These are phyloP conservation scores for Cordyceps javanica DNA, from an alignment of 2,329 filamentous ascomycete genomes.

Conservation along the genomic window DNA sequence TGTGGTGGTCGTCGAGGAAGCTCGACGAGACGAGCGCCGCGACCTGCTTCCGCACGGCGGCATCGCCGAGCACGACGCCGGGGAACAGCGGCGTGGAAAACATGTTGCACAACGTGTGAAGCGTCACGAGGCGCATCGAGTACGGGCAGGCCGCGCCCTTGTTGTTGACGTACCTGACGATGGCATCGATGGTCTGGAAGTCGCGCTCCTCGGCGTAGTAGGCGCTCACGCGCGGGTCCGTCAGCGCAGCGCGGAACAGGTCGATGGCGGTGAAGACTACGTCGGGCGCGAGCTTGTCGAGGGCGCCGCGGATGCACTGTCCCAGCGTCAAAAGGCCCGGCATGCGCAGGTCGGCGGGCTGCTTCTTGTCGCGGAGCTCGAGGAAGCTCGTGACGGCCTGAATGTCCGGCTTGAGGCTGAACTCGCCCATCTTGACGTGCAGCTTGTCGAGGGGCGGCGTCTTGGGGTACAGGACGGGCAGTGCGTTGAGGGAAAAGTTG, in stretches of 20 bases:
- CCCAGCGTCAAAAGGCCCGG: conserved; percentile 65
- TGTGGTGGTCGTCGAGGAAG: conserved; percentile 70
- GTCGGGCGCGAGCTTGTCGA: conserved; percentile 52
- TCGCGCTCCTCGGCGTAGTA: conserved; percentile 73
- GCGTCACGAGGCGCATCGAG: conserved; percentile 71
- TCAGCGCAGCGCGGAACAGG: conserved; percentile 69
- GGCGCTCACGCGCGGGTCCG: conserved; percentile 72
- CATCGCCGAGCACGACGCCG: conserved; percentile 51
- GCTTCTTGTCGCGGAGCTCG: conserved; percentile 44
- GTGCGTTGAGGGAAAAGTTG: conserved; percentile 56
- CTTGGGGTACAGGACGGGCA: conserved; percentile 69
- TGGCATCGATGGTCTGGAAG: conserved; percentile 54
- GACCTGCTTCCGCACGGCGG: conserved; percentile 48
- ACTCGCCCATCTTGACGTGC: conserved; percentile 64
- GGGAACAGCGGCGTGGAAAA: conserved; percentile 71
- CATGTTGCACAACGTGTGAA: conserved; percentile 80
- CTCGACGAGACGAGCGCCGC: conserved; percentile 68
- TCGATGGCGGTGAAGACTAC: conserved; percentile 79
- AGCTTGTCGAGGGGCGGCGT: conserved; percentile 79
- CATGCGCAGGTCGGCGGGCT: conserved; percentile 57
- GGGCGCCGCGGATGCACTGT: conserved; percentile 50
- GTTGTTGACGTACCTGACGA: conserved; percentile 55
- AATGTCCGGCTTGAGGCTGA: conserved; percentile 50
- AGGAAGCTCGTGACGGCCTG: conserved; percentile 65
- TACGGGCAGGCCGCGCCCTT: conserved; percentile 60